Evolutionary conservation across 78 protist genomes (phyloP).

Genomic region (Parvularia atlantis): DNA sequence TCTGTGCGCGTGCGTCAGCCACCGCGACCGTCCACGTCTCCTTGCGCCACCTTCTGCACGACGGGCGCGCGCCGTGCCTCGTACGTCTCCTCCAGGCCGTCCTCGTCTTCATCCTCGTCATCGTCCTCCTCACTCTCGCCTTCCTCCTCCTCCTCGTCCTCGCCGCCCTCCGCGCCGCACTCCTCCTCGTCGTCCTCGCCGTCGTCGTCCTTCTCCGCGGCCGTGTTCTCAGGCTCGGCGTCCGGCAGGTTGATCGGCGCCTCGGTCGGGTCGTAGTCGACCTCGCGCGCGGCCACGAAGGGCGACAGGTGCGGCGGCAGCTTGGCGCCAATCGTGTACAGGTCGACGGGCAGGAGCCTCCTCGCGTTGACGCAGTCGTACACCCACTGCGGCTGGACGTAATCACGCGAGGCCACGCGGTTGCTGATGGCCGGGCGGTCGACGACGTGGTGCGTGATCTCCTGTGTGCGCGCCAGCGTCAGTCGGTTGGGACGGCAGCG

Average conservation of each 20-base stretch:
- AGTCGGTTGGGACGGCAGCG: no score
- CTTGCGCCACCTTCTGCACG: no score
- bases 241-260: not conserved
- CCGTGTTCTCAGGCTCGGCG: not conserved
- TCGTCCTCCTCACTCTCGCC: not conserved
- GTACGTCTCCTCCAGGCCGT: not conserved
- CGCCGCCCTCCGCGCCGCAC: not conserved
- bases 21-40: no score
- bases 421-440: constrained; percentile 28
- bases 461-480: not conserved
- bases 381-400: constrained; percentile 96
- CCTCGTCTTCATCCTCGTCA: not conserved
- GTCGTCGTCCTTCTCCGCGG: not conserved
- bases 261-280: constrained; percentile 2
- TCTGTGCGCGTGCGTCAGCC: no score
- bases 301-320: constrained; percentile 93
- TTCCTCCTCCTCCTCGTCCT: not conserved
- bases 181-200: not conserved
- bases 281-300: constrained; percentile 27
- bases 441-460: constrained; percentile 55
- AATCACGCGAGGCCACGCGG: constrained; percentile 20
- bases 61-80: no score
- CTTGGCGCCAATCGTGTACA: constrained; percentile 41
- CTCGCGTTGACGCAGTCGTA: constrained; percentile 75
- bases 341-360: constrained; percentile 26